Evolutionary conservation across 1,284 basidiomycete species (phyloP).

Genomic region (Albatrellus sp.): DNA sequence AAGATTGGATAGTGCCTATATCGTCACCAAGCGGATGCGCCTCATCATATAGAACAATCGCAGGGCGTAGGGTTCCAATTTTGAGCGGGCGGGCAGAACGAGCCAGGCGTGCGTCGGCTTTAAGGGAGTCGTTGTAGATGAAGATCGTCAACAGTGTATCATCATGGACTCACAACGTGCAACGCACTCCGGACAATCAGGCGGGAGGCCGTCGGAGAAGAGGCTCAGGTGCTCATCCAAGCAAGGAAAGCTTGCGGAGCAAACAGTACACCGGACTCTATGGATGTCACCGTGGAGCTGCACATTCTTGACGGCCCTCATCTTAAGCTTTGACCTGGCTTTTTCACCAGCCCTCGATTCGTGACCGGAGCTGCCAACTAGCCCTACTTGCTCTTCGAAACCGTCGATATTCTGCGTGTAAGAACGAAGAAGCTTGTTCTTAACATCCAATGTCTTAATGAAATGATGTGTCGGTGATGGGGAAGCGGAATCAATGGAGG

Average conservation of each 20-base stretch:
- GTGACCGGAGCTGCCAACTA: slow-evolving; percentile 50
- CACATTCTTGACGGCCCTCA: slow-evolving; percentile 69
- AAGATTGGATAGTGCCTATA: slow-evolving; percentile 65
- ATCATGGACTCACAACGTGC: slow-evolving; percentile 58
- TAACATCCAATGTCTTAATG: slow-evolving; percentile 72
- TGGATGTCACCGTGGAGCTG: slow-evolving; percentile 91
- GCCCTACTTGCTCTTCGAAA: slow-evolving; percentile 72
- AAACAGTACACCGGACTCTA: slow-evolving; percentile 74
- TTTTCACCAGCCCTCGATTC: slow-evolving; percentile 39
- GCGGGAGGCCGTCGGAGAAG: slow-evolving; percentile 61
- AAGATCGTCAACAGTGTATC: background rate
- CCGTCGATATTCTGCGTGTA: slow-evolving; percentile 98
- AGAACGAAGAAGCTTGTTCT: slow-evolving; percentile 76
- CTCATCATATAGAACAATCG: slow-evolving; percentile 87
- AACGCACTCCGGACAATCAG: slow-evolving; percentile 74
- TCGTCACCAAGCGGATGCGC: slow-evolving; percentile 79
- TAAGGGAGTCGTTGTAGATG: slow-evolving; percentile 3
- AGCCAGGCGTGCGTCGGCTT: slow-evolving; percentile 68
- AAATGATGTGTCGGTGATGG: slow-evolving; percentile 85
- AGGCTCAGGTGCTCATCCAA: slow-evolving; percentile 42
- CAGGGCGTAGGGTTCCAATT: slow-evolving; percentile 72
- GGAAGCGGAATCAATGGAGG: slow-evolving; percentile 66
- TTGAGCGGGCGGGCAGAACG: slow-evolving; percentile 70
- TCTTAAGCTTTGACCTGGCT: slow-evolving; percentile 50
- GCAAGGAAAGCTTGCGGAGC: slow-evolving; percentile 66